Conservation (phyloP, 129 eudicot species). For the Flaveria linearis region DNA sequence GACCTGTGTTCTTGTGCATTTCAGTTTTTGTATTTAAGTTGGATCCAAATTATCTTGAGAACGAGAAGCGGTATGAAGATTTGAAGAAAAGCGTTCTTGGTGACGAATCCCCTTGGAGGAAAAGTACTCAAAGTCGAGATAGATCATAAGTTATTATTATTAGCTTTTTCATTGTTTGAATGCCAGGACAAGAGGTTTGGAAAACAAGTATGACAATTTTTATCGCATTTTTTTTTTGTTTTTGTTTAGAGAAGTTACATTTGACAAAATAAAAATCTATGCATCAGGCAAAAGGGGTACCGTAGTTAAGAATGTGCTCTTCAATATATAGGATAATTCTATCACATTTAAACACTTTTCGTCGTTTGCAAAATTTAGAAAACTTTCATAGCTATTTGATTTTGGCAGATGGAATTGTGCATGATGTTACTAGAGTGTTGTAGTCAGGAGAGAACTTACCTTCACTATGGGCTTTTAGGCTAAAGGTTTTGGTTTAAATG, state of each 20-base stretch:
- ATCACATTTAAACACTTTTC: neutral
- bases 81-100: constrained; percentile 84
- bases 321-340: neutral
- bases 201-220: too few relatives aligned
- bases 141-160: too few relatives aligned
- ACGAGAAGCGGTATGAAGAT: constrained; percentile 79
- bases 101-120: constrained; percentile 54
- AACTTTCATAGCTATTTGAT: neutral
- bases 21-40: constrained; percentile 69
- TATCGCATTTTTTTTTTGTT: neutral
- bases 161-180: too few relatives aligned
- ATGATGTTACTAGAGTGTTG: constrained; percentile 93
- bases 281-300: too few relatives aligned
- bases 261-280: too few relatives aligned
- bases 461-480: constrained; percentile 95
- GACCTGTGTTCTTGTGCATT: constrained; percentile 1
- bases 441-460: constrained; percentile 83
- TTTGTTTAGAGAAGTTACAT: neutral
- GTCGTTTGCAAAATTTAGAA: neutral
- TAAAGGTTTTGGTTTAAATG: constrained; percentile 44
- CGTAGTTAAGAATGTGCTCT: too few relatives aligned
- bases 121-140: too few relatives aligned
- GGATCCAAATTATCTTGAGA: constrained; percentile 74
- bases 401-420: constrained; percentile 83
- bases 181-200: constrained; percentile 83